Conservation (phyloP, 2,329 filamentous ascomycete genomes). For the Arthrocladium fulminans region DNA sequence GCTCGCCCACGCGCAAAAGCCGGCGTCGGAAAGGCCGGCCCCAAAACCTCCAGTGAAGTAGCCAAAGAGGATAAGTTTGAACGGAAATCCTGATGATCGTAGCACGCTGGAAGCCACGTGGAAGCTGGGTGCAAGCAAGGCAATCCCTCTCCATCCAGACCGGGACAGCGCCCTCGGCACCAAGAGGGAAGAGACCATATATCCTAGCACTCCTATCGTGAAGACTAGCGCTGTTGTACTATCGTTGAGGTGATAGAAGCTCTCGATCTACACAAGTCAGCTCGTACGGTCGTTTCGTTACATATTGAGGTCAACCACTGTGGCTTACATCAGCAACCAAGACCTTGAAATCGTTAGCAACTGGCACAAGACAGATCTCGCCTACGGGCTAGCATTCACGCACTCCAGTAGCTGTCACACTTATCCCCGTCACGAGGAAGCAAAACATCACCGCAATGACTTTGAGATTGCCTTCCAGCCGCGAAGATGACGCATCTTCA, state of each 20-base stretch:
- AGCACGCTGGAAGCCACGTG: constrained; percentile 28
- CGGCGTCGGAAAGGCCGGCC: constrained; percentile 35
- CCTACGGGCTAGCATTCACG: background rate
- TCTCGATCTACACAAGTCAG: constrained; percentile 30
- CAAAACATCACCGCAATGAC: constrained; percentile 6
- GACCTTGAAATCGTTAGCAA: background rate
- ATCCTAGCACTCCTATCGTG: constrained; percentile 36
- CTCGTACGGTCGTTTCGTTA: background rate
- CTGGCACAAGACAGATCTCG: background rate
- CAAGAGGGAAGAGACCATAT: constrained; percentile 34
- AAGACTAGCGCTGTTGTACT: constrained; percentile 39
- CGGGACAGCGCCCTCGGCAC: constrained; percentile 33
- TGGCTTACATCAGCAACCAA: background rate
- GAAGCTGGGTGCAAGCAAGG: constrained; percentile 31
- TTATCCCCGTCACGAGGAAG: constrained; percentile 7
- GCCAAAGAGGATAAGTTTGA: constrained; percentile 27
- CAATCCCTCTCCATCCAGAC: constrained; percentile 37
- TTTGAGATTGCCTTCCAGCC: constrained; percentile 8
- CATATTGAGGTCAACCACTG: background rate
- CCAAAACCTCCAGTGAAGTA: constrained; percentile 31
- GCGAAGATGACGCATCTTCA: too few relatives aligned
- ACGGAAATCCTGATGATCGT: constrained; percentile 27
- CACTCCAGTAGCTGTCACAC: constrained; percentile 8
- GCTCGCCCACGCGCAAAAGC: constrained; percentile 40
- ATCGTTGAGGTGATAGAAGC: constrained; percentile 36